Percentiles rank a stretch among this genome's conserved stretches.
phyloP scores from a whole-genome alignment of 208 protist species.

The Trypanosoma cruzi region DNA sequence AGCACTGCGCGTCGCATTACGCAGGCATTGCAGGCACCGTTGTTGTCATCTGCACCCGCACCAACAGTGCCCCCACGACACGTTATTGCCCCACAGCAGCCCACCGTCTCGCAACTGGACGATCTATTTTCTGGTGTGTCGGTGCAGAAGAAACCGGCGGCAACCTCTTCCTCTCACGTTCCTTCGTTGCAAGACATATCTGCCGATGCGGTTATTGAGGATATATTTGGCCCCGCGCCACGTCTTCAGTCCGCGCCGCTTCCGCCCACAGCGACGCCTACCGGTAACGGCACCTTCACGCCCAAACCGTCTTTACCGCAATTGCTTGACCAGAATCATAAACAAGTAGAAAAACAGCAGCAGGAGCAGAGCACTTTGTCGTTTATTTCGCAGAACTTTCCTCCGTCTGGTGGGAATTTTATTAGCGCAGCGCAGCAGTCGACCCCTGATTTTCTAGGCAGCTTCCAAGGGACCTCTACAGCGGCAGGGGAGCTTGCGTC shows the following conservation, averaged over 20 bases:
- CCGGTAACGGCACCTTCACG: neutral
- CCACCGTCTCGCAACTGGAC: neutral
- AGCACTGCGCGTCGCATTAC: conserved; percentile 12
- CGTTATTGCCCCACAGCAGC: neutral
- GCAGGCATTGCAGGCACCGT: conserved; percentile 9
- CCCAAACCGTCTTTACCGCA: neutral
- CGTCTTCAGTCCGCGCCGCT: neutral
- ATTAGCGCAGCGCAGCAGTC: neutral
- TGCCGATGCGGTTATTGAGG: neutral
- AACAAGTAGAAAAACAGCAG: neutral
- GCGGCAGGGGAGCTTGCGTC: neutral
- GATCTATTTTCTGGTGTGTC: neutral
- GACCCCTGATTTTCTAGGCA: neutral
- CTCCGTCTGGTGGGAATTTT: neutral
- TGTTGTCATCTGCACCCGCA: neutral
- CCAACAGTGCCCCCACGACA: neutral
- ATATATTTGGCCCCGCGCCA: neutral
- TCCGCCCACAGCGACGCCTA: neutral
- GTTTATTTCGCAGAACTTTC: neutral
- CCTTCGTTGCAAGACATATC: neutral
- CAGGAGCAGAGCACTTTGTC: neutral
- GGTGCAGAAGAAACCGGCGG: neutral
- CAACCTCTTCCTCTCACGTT: neutral
- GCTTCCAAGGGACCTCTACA: neutral
- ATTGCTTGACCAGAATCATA: neutral